Percentiles rank a stretch among this genome's conserved stretches.
These are phyloP conservation scores for Ganoderma meredithae DNA, from an alignment of 1,284 basidiomycete species.

Conservation along the genomic window DNA sequence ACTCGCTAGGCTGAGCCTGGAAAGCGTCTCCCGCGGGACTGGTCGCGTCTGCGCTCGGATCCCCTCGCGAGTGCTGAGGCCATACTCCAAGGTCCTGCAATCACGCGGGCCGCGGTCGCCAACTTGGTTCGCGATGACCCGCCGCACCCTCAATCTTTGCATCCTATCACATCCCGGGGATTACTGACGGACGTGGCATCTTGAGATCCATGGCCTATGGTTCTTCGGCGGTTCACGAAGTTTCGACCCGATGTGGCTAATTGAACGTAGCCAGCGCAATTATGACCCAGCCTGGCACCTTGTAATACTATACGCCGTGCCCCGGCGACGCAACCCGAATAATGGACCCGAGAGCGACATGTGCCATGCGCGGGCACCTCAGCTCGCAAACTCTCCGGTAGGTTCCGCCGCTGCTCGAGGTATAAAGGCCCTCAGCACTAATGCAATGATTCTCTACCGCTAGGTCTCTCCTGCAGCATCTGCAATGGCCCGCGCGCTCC, in stretches of 20 bases:
- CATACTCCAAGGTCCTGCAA: slow-evolving; percentile 5
- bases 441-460: background rate
- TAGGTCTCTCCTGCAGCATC: background rate
- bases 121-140: slow-evolving; percentile 5
- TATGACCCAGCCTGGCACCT: slow-evolving; percentile 1
- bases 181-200: slow-evolving; percentile 16
- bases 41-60: background rate
- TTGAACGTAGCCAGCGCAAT: background rate
- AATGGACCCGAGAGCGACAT: slow-evolving; percentile 11
- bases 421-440: slow-evolving; percentile 21
- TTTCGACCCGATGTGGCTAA: slow-evolving; percentile 23
- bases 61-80: background rate
- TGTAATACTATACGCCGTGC: background rate
- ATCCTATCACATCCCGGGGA: slow-evolving; percentile 28
- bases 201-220: slow-evolving; percentile 14
- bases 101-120: slow-evolving; percentile 23
- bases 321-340: slow-evolving; percentile 11
- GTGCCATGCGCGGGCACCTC: slow-evolving; percentile 2
- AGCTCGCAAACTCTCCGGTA: background rate
- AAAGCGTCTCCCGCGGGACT: background rate
- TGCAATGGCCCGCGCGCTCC: slow-evolving; percentile 25
- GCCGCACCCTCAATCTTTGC: background rate
- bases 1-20: background rate
- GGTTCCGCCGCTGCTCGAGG: background rate
- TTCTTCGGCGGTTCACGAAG: slow-evolving; percentile 16